These are phyloP conservation scores for Malus sieversii DNA, from an alignment of 306 rosid genomes.

Conservation along the genomic window DNA sequence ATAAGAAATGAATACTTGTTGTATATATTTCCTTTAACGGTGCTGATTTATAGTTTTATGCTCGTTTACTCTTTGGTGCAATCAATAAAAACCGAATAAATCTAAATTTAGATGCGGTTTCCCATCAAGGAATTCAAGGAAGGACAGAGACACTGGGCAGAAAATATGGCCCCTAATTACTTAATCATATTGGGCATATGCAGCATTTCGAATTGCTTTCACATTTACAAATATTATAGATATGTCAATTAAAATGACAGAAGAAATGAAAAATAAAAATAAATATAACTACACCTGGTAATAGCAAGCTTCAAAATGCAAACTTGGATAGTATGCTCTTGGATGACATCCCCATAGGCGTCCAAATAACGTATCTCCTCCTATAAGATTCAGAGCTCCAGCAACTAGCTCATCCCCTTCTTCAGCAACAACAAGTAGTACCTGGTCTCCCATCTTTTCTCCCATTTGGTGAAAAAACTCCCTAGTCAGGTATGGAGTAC, in stretches of 20 bases:
- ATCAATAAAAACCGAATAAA: background rate
- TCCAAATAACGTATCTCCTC: conserved; percentile 90
- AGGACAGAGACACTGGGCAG: background rate
- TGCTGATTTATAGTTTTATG: background rate
- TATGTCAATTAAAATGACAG: background rate
- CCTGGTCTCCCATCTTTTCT: conserved; percentile 81
- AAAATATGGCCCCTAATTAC: background rate
- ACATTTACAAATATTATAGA: too few species aligned
- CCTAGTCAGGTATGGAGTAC: conserved; percentile 79
- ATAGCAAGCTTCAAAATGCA: conserved; percentile 97
- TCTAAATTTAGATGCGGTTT: background rate
- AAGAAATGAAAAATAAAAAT: background rate
- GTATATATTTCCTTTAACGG: background rate
- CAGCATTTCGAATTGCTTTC: background rate
- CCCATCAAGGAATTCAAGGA: background rate
- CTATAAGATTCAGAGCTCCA: conserved; percentile 90
- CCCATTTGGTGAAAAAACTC: conserved; percentile 82
- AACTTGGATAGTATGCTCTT: conserved; percentile 62
- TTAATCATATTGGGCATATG: background rate
- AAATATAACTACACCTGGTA: conserved; percentile 56
- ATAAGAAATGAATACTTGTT: background rate
- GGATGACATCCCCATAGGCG: conserved; percentile 92
- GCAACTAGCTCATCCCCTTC: conserved; percentile 82
- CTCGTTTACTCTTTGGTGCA: background rate
- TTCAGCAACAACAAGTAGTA: conserved; percentile 77